Evolutionary conservation across 352 stramenopile genomes (phyloP).

Genomic region (Peronospora farinosa): DNA sequence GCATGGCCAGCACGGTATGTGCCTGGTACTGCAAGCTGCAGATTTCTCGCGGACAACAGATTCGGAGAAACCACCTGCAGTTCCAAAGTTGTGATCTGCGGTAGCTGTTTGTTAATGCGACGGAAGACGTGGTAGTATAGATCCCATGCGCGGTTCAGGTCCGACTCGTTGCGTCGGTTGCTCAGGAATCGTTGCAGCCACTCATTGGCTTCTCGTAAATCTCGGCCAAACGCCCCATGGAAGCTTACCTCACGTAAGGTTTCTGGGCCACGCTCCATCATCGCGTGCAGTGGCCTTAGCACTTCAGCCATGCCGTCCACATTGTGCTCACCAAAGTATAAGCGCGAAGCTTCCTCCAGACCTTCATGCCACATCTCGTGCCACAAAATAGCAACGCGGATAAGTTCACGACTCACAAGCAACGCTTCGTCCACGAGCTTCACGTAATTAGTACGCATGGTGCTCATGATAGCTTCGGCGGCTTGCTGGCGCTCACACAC

Average conservation of each 20-base stretch:
- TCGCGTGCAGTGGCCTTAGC: slow-evolving; percentile 88
- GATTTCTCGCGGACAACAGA: slow-evolving; percentile 86
- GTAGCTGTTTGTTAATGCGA: slow-evolving; percentile 84
- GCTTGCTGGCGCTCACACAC: slow-evolving; percentile 83
- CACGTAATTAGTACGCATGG: slow-evolving; percentile 90
- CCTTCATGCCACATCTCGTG: slow-evolving; percentile 98
- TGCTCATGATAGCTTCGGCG: slow-evolving; percentile 93
- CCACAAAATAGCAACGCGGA: slow-evolving; percentile 98
- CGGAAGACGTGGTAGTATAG: slow-evolving; percentile 98
- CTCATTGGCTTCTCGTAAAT: slow-evolving; percentile 82
- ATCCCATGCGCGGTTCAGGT: slow-evolving; percentile 95
- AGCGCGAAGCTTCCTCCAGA: slow-evolving; percentile 94
- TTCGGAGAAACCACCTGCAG: slow-evolving; percentile 93
- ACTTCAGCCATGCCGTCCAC: slow-evolving; percentile 94
- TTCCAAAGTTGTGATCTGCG: slow-evolving; percentile 92
- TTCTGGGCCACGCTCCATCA: slow-evolving; percentile 86
- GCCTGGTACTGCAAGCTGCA: slow-evolving; percentile 95
- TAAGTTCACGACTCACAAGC: slow-evolving; percentile 95
- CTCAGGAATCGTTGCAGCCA: slow-evolving; percentile 64
- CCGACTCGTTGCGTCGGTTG: slow-evolving; percentile 57
- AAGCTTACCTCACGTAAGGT: slow-evolving; percentile 78
- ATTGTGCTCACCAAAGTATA: slow-evolving; percentile 97
- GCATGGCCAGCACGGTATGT: slow-evolving; percentile 66
- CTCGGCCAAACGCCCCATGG: slow-evolving; percentile 87
- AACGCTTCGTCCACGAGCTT: slow-evolving; percentile 92